Evolutionary conservation across 495 filamentous ascomycete genomes (phyloP).

Genomic region (Opeltia flavorubescens): DNA sequence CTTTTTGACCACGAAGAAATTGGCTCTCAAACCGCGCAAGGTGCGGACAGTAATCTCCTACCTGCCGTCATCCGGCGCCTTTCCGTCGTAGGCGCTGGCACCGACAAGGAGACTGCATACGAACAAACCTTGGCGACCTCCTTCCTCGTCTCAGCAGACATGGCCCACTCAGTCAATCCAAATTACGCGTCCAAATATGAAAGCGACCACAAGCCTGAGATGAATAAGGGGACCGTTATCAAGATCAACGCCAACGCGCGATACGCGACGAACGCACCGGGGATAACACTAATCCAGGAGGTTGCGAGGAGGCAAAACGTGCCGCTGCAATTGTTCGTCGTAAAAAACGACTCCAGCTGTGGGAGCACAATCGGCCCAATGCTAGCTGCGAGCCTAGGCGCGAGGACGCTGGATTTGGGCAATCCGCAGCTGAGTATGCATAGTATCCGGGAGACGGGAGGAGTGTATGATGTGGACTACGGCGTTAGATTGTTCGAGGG

Average conservation of each 20-base stretch:
- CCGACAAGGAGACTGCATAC: slow-evolving; percentile 54
- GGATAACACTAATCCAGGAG: slow-evolving; percentile 85
- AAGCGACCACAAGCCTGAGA: slow-evolving; percentile 72
- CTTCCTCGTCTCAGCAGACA: slow-evolving; percentile 91
- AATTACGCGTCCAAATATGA: slow-evolving; percentile 93
- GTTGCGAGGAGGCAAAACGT: slow-evolving; percentile 53
- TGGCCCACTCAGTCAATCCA: slow-evolving; percentile 90
- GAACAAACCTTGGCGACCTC: slow-evolving; percentile 87
- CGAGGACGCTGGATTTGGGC: slow-evolving; percentile 80
- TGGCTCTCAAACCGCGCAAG: slow-evolving; percentile 80
- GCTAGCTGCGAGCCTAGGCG: slow-evolving; percentile 71
- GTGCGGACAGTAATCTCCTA: slow-evolving; percentile 82
- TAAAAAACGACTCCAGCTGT: slow-evolving; percentile 86
- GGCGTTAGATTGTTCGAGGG: slow-evolving; percentile 73
- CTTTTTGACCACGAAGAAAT: slow-evolving; percentile 98
- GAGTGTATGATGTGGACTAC: slow-evolving; percentile 76
- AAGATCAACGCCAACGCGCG: slow-evolving; percentile 97
- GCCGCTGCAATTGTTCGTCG: slow-evolving; percentile 89
- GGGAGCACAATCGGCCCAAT: slow-evolving; percentile 95
- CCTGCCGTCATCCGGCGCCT: slow-evolving; percentile 80
- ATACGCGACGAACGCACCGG: slow-evolving; percentile 91
- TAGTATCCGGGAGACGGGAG: slow-evolving; percentile 84
- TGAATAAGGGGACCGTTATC: slow-evolving; percentile 93
- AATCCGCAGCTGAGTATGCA: slow-evolving; percentile 98
- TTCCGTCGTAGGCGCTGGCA: slow-evolving; percentile 52